These are phyloP conservation scores for Aspergillus spinulosporus DNA, from an alignment of 2,329 filamentous ascomycete genomes.

Conservation along the genomic window DNA sequence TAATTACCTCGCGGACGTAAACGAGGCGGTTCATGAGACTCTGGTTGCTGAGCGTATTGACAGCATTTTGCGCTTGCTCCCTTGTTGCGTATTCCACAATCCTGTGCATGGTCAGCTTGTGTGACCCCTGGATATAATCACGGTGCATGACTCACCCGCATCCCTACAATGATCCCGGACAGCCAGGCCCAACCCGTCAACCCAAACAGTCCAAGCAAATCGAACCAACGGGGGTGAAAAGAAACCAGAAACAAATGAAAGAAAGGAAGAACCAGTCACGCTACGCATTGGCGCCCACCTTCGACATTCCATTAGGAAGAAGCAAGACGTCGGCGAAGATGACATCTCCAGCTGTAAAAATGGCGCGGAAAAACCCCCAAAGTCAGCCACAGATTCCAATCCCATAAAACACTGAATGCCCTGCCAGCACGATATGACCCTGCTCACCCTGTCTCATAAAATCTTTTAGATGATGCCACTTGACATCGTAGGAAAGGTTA, in stretches of 20 bases:
- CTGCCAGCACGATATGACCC: conserved; percentile 27
- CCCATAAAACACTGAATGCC: conserved; percentile 23
- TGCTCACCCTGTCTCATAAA: conserved; percentile 98
- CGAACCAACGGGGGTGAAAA: conserved; percentile 54
- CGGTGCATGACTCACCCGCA: conserved; percentile 77
- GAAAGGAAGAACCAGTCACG: conserved; percentile 72
- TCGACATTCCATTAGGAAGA: conserved; percentile 99
- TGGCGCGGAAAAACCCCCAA: conserved; percentile 31
- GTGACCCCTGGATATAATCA: not conserved
- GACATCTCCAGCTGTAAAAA: conserved; percentile 84
- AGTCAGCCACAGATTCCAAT: conserved; percentile 34
- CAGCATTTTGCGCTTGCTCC: conserved; percentile 97
- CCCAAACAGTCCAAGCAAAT: conserved; percentile 84
- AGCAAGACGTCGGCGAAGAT: conserved; percentile 99
- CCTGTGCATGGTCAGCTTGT: conserved; percentile 49
- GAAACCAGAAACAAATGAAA: conserved; percentile 61
- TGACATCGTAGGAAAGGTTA: conserved; percentile 98
- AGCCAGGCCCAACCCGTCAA: conserved; percentile 98
- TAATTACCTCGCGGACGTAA: conserved; percentile 88
- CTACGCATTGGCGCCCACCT: conserved; percentile 96
- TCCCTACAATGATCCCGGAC: conserved; percentile 87
- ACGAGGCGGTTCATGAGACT: conserved; percentile 98
- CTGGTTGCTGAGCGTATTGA: conserved; percentile 97
- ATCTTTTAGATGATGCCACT: conserved; percentile 99
- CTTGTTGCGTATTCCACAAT: conserved; percentile 99